A percentile compares a stretch with the other conserved stretches of the same genome.
Conservation (phyloP, 495 filamentous ascomycete species). For the Amphirosellinia nigrospora region DNA sequence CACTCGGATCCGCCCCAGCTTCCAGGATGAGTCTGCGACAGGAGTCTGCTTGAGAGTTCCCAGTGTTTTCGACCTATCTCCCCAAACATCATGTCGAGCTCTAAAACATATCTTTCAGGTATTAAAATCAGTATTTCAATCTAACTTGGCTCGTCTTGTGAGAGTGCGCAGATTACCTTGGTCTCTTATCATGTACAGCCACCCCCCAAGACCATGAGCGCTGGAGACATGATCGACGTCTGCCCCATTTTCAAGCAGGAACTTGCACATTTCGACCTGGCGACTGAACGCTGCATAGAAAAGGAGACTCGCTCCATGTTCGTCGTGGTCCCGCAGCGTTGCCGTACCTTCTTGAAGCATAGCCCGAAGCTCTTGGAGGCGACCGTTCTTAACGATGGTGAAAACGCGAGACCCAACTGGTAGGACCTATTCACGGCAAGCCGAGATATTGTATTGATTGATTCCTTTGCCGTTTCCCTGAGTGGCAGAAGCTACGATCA, state of each 20-base stretch:
- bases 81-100: not conserved
- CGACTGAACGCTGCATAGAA: not conserved
- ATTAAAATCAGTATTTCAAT: not conserved
- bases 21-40: not conserved
- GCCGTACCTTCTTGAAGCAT: not conserved
- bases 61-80: not conserved
- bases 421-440: not conserved
- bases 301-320: not conserved
- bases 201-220: not conserved
- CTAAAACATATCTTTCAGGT: not conserved
- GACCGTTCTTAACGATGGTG: not conserved
- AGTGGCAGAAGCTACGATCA: constrained; percentile 6
- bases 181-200: not conserved
- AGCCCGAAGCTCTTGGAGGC: not conserved
- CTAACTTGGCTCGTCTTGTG: not conserved
- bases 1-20: not conserved
- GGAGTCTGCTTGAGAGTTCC: not conserved
- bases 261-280: not conserved
- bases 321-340: not conserved
- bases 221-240: not conserved
- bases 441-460: not conserved
- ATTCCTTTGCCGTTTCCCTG: not conserved
- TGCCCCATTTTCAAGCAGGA: not conserved
- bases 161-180: not conserved
- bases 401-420: not conserved